These are phyloP conservation scores for Ziziphus jujuba DNA, from an alignment of 306 rosid genomes.

Conservation along the genomic window DNA sequence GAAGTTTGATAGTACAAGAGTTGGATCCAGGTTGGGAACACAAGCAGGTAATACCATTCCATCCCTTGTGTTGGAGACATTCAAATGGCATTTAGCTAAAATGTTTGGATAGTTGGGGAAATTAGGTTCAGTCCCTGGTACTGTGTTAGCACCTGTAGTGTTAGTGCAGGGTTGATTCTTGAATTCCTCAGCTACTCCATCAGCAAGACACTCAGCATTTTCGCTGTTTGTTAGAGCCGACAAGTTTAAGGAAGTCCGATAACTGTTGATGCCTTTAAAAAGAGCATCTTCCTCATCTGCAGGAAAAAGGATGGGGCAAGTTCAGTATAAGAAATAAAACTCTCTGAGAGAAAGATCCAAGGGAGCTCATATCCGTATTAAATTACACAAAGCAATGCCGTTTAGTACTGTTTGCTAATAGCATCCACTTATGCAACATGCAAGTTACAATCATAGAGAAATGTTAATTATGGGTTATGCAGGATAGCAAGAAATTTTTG, in stretches of 20 bases:
- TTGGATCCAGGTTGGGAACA: slow-evolving; percentile 58
- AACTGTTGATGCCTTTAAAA: slow-evolving; percentile 63
- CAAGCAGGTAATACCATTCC: slow-evolving; percentile 80
- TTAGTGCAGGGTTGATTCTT: slow-evolving; percentile 80
- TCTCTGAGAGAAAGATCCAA: background rate
- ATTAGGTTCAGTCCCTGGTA: slow-evolving; percentile 85
- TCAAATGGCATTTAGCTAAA: slow-evolving; percentile 62
- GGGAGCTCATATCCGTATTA: background rate
- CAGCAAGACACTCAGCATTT: slow-evolving; percentile 83
- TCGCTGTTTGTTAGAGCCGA: slow-evolving; percentile 48
- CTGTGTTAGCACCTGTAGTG: slow-evolving; percentile 85
- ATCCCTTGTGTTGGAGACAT: slow-evolving; percentile 73
- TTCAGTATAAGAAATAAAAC: slow-evolving; percentile 21
- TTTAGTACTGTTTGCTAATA: too few species aligned
- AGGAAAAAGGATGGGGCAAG: slow-evolving; percentile 17
- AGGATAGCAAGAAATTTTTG: background rate
- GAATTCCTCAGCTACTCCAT: slow-evolving; percentile 73
- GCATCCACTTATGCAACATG: too few species aligned
- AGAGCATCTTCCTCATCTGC: slow-evolving; percentile 71
- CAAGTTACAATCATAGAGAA: background rate
- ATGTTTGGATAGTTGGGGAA: slow-evolving; percentile 67
- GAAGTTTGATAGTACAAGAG: slow-evolving; percentile 72
- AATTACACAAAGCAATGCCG: background rate
- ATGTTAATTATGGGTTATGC: background rate
- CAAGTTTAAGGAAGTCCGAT: slow-evolving; percentile 62